Evolutionary conservation across 1,139 yeast species (phyloP).

Genomic region (Debaryomycetaceae sp.): DNA sequence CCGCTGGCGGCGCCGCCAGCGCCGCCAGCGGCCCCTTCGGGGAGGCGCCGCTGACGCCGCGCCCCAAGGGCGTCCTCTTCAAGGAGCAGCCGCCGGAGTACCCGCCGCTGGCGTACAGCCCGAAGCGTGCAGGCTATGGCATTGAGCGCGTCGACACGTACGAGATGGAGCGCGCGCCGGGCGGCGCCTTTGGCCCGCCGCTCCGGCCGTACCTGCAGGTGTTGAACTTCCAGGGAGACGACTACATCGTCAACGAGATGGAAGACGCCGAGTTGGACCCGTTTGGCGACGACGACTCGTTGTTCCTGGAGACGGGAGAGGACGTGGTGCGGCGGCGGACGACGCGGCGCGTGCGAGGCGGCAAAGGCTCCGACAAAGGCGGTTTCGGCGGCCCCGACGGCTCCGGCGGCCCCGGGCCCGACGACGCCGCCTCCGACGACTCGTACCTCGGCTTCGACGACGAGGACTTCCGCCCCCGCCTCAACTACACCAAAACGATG

Average conservation of each 20-base stretch:
- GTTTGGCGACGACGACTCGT: conserved; percentile 44
- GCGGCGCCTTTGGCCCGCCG: conserved; percentile 11
- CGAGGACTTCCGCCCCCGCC: conserved; percentile 39
- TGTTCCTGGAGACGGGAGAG: conserved; percentile 41
- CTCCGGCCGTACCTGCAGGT: conserved; percentile 20
- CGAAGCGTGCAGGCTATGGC: conserved; percentile 21
- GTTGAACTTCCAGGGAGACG: conserved; percentile 33
- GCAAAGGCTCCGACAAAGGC: conserved; percentile 5
- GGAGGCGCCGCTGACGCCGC: conserved; percentile 4
- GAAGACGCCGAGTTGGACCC: conserved; percentile 43
- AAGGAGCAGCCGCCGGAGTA: conserved; percentile 33
- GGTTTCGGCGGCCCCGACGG: conserved; percentile 5
- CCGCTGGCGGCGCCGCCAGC: conserved; percentile 6
- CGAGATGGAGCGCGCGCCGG: conserved; percentile 15
- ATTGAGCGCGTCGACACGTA: conserved; percentile 20
- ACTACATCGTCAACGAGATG: conserved; percentile 38
- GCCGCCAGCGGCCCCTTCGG: conserved; percentile 3
- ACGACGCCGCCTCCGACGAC: conserved; percentile 10
- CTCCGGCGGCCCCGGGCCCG: conserved; percentile 3
- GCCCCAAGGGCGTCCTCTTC: conserved; percentile 31
- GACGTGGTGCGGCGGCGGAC: conserved; percentile 33
- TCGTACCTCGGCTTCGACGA: conserved; percentile 26
- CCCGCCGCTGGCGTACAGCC: conserved; percentile 29
- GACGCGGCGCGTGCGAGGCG: conserved; percentile 14
- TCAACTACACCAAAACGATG: conserved; percentile 44